Conservation (phyloP, 495 filamentous ascomycete species). For the Xylaria nigripes region DNA sequence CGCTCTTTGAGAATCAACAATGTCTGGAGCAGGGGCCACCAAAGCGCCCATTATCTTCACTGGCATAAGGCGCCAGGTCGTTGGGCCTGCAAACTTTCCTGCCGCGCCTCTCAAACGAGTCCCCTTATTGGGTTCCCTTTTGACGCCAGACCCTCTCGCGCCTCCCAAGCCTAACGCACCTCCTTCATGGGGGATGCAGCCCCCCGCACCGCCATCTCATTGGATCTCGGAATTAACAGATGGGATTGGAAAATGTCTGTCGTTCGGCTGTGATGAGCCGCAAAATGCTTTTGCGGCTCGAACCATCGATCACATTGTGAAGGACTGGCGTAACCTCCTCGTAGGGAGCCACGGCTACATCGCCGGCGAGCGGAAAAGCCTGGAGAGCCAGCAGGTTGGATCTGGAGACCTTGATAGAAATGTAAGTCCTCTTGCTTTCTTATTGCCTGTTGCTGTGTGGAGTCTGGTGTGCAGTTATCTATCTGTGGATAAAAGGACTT, state of each 20-base stretch:
- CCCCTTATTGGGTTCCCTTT: too few species aligned
- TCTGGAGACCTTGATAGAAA: slow-evolving; percentile 83
- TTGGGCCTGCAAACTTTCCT: too few species aligned
- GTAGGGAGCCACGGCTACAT: slow-evolving; percentile 79
- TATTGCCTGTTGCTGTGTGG: background rate
- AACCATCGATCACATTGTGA: slow-evolving; percentile 52
- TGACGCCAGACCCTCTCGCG: background rate
- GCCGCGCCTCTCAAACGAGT: too few species aligned
- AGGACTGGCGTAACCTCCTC: slow-evolving; percentile 72
- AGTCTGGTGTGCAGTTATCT: slow-evolving; percentile 45
- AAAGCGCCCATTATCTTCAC: too few species aligned
- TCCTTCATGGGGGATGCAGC: background rate
- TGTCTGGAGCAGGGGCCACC: too few species aligned
- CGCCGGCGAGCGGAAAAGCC: slow-evolving; percentile 54
- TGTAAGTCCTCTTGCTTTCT: slow-evolving; percentile 29
- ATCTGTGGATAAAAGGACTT: slow-evolving; percentile 20
- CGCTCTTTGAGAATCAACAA: too few species aligned
- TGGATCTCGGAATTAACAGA: slow-evolving; percentile 71
- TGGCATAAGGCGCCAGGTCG: too few species aligned
- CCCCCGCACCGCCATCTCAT: slow-evolving; percentile 33
- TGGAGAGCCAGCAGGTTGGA: slow-evolving; percentile 64
- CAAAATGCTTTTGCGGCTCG: slow-evolving; percentile 58
- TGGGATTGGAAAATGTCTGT: slow-evolving; percentile 75
- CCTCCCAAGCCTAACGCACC: background rate
- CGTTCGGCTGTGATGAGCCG: slow-evolving; percentile 57